These are phyloP conservation scores for Nannochloropsis oceanica DNA, from an alignment of 108 stramenopile species.

Conservation along the genomic window DNA sequence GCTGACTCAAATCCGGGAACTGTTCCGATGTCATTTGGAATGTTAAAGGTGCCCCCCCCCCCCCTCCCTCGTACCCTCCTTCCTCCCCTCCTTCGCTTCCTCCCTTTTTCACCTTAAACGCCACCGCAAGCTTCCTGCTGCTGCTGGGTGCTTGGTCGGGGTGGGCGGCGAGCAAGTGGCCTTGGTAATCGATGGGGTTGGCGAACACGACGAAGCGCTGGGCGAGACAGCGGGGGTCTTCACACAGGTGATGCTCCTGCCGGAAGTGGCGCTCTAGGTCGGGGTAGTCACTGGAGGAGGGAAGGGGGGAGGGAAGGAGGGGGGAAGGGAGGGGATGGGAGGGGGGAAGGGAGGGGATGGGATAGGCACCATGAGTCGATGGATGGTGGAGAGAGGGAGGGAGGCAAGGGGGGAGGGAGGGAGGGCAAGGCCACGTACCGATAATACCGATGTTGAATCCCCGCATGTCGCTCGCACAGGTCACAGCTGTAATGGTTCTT, in stretches of 20 bases:
- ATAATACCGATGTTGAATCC: neutral
- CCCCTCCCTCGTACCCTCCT: slow-evolving; percentile 3
- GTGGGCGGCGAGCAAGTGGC: slow-evolving; percentile 15
- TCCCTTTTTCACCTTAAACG: neutral
- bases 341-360: neutral
- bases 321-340: too few species aligned
- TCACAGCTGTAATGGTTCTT: slow-evolving; percentile 43
- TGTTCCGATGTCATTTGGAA: neutral
- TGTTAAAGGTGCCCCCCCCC: neutral
- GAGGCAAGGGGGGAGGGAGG: neutral
- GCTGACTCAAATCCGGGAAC: neutral
- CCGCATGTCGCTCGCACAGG: slow-evolving; percentile 20
- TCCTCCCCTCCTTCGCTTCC: neutral
- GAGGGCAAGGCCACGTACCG: neutral
- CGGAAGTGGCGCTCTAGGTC: slow-evolving; percentile 34
- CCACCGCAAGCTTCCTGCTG: neutral
- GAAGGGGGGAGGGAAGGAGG: neutral
- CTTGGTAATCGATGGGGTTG: slow-evolving; percentile 30
- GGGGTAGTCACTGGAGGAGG: slow-evolving; percentile 27
- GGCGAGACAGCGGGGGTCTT: slow-evolving; percentile 18
- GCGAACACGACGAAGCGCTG: slow-evolving; percentile 36
- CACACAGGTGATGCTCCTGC: slow-evolving; percentile 21
- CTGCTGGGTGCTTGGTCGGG: neutral
- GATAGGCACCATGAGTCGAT: neutral
- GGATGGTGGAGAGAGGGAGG: neutral